These are phyloP conservation scores for Sclerotinia glacialis DNA, from an alignment of 2,329 filamentous ascomycete genomes.

Conservation along the genomic window DNA sequence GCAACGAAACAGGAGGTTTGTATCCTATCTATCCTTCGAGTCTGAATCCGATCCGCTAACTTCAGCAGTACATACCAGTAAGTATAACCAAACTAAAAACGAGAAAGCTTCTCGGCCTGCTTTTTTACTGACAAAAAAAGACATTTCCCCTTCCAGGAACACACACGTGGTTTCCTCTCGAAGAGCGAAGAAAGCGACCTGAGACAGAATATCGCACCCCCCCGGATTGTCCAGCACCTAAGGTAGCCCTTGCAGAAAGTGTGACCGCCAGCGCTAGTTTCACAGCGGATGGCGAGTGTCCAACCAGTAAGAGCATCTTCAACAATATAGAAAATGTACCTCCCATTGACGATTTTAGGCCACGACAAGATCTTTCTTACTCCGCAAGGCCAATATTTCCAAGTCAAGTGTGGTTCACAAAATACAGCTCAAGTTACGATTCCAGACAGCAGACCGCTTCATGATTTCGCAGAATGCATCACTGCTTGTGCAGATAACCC, in stretches of 20 bases:
- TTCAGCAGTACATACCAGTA: slow-evolving; percentile 16
- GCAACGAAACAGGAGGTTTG: slow-evolving; percentile 7
- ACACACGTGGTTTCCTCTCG: slow-evolving; percentile 15
- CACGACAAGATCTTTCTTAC: slow-evolving; percentile 8
- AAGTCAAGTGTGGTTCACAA: slow-evolving; percentile 10
- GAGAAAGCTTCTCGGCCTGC: not conserved
- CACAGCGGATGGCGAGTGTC: slow-evolving; percentile 9
- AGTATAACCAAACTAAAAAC: not conserved
- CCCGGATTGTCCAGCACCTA: not conserved
- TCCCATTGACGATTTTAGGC: not conserved
- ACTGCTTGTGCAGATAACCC: slow-evolving; percentile 15
- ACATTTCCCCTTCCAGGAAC: slow-evolving; percentile 8
- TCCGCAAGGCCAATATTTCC: slow-evolving; percentile 8
- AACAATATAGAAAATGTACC: fast-evolving
- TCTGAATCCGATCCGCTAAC: not conserved
- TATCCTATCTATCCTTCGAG: not conserved
- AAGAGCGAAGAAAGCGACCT: not conserved
- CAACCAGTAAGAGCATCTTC: not conserved
- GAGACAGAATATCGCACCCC: slow-evolving; percentile 4
- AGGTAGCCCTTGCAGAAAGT: slow-evolving; percentile 3
- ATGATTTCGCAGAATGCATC: slow-evolving; percentile 16
- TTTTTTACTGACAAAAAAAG: slow-evolving; percentile 7
- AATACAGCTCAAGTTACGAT: slow-evolving; percentile 4
- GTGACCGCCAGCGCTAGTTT: not conserved
- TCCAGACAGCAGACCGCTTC: slow-evolving; percentile 12